Evolutionary conservation across 1,139 yeast species (phyloP).

Genomic region (Blastobotrys raffinosifermentans): DNA sequence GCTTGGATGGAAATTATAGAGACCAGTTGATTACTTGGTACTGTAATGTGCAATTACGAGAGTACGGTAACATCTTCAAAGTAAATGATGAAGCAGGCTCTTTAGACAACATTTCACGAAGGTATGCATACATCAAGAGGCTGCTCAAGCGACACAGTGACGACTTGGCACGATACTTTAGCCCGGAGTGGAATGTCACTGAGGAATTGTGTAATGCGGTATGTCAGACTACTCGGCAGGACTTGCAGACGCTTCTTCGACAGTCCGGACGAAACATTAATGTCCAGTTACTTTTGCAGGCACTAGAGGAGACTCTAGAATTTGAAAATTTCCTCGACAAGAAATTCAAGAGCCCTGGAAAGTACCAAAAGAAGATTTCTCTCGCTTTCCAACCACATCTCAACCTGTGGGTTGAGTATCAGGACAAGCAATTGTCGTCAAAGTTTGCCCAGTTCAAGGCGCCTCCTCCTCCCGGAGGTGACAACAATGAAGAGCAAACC

Average conservation of each 20-base stretch:
- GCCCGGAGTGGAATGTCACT: constrained; percentile 65
- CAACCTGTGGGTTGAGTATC: constrained; percentile 82
- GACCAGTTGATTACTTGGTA: constrained; percentile 70
- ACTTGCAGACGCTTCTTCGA: constrained; percentile 46
- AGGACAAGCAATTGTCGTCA: constrained; percentile 55
- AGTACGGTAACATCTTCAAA: constrained; percentile 67
- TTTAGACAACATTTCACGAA: constrained; percentile 72
- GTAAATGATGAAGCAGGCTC: constrained; percentile 90
- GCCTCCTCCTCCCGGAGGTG: constrained; percentile 26
- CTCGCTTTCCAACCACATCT: constrained; percentile 80
- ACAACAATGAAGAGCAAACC: constrained; percentile 34
- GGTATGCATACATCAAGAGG: constrained; percentile 77
- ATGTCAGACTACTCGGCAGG: constrained; percentile 64
- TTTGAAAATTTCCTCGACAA: constrained; percentile 71
- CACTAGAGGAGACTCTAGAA: constrained; percentile 61
- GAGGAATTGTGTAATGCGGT: constrained; percentile 55
- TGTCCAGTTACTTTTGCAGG: constrained; percentile 53
- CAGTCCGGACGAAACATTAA: constrained; percentile 36
- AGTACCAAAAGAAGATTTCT: constrained; percentile 50
- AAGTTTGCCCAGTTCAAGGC: constrained; percentile 44
- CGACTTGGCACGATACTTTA: constrained; percentile 52
- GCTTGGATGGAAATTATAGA: constrained; percentile 55
- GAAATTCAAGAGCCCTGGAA: constrained; percentile 37
- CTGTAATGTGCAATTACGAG: constrained; percentile 62
- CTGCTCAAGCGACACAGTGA: constrained; percentile 56